Evolutionary conservation across 2,329 filamentous ascomycete genomes (phyloP).

Genomic region (Thielaviopsis euricoi): DNA sequence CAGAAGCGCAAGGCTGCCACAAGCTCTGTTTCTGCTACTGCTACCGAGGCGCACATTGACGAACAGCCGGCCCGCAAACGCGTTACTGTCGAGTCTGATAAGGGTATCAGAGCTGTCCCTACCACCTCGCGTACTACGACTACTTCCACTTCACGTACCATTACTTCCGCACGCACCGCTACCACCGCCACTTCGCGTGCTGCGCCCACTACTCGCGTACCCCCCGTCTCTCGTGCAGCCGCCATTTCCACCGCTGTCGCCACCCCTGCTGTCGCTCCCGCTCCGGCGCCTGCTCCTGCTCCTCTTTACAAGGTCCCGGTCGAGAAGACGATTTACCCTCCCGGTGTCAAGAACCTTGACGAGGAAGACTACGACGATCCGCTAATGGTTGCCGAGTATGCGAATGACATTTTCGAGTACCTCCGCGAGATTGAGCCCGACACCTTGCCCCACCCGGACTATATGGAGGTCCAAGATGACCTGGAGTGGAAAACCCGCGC

Average conservation of each 20-base stretch:
- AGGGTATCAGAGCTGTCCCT: conserved; percentile 19
- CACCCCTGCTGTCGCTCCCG: conserved; percentile 1
- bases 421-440: conserved; percentile 69
- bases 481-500: conserved; percentile 98
- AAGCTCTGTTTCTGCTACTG: conserved; percentile 13
- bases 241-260: neutral
- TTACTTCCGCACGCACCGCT: neutral
- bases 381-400: conserved; percentile 95
- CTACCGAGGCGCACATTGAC: conserved; percentile 6
- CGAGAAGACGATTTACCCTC: conserved; percentile 16
- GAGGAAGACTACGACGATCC: conserved; percentile 82
- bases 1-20: conserved; percentile 52
- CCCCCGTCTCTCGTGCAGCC: neutral
- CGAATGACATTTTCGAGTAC: conserved; percentile 94
- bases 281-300: conserved; percentile 13
- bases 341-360: conserved; percentile 51
- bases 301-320: conserved; percentile 9
- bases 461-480: conserved; percentile 89
- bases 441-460: conserved; percentile 70
- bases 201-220: neutral
- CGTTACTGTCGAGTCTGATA: conserved; percentile 30
- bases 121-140: neutral
- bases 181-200: neutral
- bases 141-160: neutral
- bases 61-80: conserved; percentile 43